A percentile compares a stretch with the other conserved stretches of the same genome.
phyloP scores from a whole-genome alignment of 1,284 basidiomycete species.

The Ganoderma boninense region DNA sequence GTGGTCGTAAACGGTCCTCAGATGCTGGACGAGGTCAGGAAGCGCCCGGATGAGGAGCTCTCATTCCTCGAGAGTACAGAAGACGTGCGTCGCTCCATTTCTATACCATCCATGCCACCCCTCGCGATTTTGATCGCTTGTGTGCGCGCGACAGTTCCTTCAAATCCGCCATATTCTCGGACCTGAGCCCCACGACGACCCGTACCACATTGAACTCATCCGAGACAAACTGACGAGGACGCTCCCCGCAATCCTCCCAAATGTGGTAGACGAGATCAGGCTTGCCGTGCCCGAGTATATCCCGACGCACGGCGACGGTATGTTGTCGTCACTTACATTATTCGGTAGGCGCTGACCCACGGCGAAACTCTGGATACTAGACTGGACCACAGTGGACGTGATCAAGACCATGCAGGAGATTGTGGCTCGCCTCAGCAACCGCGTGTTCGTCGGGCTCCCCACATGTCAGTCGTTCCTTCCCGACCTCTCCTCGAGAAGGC shows the following conservation, averaged over 20 bases:
- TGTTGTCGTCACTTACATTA: background rate
- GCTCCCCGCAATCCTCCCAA: slow-evolving; percentile 27
- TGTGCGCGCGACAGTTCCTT: slow-evolving; percentile 31
- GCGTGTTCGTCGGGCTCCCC: slow-evolving; percentile 54
- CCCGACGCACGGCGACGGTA: slow-evolving; percentile 21
- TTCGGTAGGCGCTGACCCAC: slow-evolving; percentile 9
- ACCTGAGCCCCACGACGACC: slow-evolving; percentile 26
- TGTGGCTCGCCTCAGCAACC: slow-evolving; percentile 43
- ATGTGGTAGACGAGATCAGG: slow-evolving; percentile 39
- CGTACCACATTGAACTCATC: slow-evolving; percentile 39
- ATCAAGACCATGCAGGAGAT: slow-evolving; percentile 14
- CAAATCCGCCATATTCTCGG: slow-evolving; percentile 34
- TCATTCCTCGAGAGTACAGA: slow-evolving; percentile 28
- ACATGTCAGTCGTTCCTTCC: background rate
- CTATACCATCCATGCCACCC: background rate
- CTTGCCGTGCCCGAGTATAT: slow-evolving; percentile 31
- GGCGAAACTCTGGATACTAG: background rate
- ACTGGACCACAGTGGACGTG: slow-evolving; percentile 15
- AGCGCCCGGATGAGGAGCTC: slow-evolving; percentile 37
- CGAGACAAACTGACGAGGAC: slow-evolving; percentile 36
- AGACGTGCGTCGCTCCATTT: background rate
- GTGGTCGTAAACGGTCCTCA: slow-evolving; percentile 34
- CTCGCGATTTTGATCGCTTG: background rate
- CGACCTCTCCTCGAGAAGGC: too few species aligned
- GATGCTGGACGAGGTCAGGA: slow-evolving; percentile 9